phyloP scores from a whole-genome alignment of 2,329 filamentous ascomycete species.

The Rhynchosporium secalis region DNA sequence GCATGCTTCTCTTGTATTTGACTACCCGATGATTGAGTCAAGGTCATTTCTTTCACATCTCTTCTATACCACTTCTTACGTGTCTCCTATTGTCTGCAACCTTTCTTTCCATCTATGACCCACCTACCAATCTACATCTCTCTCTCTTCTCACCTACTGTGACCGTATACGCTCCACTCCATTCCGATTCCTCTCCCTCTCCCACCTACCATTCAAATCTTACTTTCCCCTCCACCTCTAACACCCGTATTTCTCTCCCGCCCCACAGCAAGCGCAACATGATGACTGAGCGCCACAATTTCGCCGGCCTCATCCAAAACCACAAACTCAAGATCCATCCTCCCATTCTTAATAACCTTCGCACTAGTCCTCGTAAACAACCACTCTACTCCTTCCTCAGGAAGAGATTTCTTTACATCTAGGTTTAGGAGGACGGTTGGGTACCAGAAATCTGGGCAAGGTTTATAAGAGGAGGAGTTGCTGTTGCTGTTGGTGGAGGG shows the following conservation, averaged over 20 bases:
- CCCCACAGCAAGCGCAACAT: constrained; percentile 64
- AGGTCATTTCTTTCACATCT: no score
- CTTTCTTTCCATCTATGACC: not conserved
- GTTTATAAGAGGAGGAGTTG: not conserved
- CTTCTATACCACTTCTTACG: no score
- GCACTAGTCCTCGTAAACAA: constrained; percentile 64
- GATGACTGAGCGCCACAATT: constrained; percentile 66
- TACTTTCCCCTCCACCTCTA: constrained; percentile 26
- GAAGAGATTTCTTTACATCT: constrained; percentile 73
- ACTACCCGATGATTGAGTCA: no score
- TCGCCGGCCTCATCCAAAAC: constrained; percentile 65
- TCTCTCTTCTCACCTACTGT: not conserved
- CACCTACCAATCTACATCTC: not conserved
- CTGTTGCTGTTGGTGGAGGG: no score
- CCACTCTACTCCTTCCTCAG: constrained; percentile 69
- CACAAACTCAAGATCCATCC: constrained; percentile 72
- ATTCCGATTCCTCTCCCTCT: not conserved
- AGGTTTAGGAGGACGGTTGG: constrained; percentile 70
- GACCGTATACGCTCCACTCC: not conserved
- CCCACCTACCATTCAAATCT: constrained; percentile 24
- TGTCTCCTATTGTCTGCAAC: no score
- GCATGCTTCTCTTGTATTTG: no score
- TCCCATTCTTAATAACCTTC: constrained; percentile 68
- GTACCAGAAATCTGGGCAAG: constrained; percentile 40
- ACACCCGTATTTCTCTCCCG: constrained; percentile 58